phyloP scores from a whole-genome alignment of 257 asterid genomes.

The Solanum dulcamara region DNA sequence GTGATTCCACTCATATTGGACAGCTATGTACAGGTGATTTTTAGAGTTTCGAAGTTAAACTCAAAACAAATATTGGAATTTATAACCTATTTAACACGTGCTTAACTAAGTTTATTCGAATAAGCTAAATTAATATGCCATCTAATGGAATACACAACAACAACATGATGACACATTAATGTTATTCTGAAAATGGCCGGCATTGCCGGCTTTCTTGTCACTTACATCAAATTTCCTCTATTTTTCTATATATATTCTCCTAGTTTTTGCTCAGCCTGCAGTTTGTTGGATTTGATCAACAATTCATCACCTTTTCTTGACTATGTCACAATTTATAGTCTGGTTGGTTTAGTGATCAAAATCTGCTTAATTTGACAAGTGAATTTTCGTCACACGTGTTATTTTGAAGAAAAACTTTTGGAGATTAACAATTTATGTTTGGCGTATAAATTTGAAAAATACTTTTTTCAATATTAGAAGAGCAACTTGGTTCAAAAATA shows the following conservation, averaged over 20 bases:
- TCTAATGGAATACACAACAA: background rate
- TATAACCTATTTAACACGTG: background rate
- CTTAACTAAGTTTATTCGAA: background rate
- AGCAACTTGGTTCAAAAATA: background rate
- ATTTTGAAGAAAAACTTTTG: background rate
- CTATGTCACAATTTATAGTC: background rate
- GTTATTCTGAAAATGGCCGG: slow-evolving; percentile 7
- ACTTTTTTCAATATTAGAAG: background rate
- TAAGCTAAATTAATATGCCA: background rate
- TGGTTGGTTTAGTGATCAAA: background rate
- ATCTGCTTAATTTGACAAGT: background rate
- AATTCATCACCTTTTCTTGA: slow-evolving; percentile 17
- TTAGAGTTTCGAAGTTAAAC: too few relatives aligned
- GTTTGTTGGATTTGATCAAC: slow-evolving; percentile 8
- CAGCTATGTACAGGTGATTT: too few relatives aligned
- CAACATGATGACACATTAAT: background rate
- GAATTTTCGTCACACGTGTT: background rate
- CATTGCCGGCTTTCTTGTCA: slow-evolving; percentile 19
- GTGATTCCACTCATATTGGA: too few relatives aligned
- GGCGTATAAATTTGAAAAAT: background rate
- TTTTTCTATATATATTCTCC: background rate
- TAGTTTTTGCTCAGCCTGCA: background rate
- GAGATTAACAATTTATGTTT: background rate
- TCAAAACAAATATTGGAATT: background rate
- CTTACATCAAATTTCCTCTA: background rate